Base-by-base conservation (phyloP, 192 early-diverging fungal species). In the Entomortierella lignicola region DNA sequence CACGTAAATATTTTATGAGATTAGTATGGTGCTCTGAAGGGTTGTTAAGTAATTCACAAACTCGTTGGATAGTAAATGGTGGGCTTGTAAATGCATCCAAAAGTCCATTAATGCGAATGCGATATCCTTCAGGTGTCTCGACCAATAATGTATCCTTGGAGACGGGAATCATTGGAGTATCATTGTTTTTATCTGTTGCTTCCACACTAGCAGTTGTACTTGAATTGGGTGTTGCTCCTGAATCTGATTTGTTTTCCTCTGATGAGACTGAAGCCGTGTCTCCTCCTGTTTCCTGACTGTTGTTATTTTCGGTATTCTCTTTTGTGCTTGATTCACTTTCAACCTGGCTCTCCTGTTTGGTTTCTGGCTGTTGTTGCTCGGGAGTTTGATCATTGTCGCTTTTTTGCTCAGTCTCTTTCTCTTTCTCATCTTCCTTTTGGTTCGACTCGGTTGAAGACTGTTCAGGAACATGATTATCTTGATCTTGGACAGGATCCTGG, bases 61-160 rank as follows among this genome's bases (percentile, higher is more conserved):
- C 52, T 34, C 82, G 71, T 63, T 84, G 82, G 55, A 84, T 81
- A 1, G 82, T 84, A 53, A 84, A 84, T 10, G 82, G 82, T 26
- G 71, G 63, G 15, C 82, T 83, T 27, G 57, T 41, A 29, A 81
- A 81, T 5, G 71, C 60, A 67, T 70, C 62, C 32, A 81, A 30
- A 15, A 81, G 56, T 34, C 42, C 58, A 18, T 37, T 68, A 55
- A 81, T 81, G 3, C 80, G 80, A 18, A 48, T 54, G 39, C 67
- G 72, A 32, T 81, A 81, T 37, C 67, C 80, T 29, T 69, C 71
- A 7, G 71, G 80, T 1, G 71, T 72, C n/a, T 81, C 80, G 23
- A 71, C 59, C n/a, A 69, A 29, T 8, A 73, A 54, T 13, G 79
- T 72, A 25, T 72, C 65, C 64, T 67, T 81, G 23, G 79, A 73